Percentiles rank a stretch among this genome's conserved stretches.
These are phyloP conservation scores for Coniferiporia weirii DNA, from an alignment of 1,284 basidiomycete species.

Conservation along the genomic window DNA sequence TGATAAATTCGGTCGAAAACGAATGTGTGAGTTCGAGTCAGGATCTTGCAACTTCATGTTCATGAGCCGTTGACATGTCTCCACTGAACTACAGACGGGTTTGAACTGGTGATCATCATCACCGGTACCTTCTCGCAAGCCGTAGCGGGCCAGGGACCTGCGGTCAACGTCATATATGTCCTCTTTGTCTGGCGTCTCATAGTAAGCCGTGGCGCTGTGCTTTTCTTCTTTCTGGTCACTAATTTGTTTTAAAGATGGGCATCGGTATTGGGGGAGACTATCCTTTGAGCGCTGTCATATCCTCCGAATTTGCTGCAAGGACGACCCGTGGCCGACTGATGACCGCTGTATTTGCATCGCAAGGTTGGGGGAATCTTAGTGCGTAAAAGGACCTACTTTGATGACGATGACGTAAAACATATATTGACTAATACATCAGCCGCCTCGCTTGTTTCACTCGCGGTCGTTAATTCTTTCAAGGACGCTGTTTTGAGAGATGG, in stretches of 20 bases:
- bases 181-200: constrained; percentile 47
- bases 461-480: constrained; percentile 56
- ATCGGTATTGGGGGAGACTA: constrained; percentile 54
- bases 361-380: constrained; percentile 52
- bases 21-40: constrained; percentile 49
- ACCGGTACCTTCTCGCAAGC: constrained; percentile 45
- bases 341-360: constrained; percentile 50
- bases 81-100: constrained; percentile 44
- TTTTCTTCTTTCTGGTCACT: background rate
- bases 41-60: background rate
- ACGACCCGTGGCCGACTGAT: constrained; percentile 52
- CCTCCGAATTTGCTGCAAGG: constrained; percentile 59
- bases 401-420: background rate
- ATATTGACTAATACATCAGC: constrained; percentile 23
- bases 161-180: constrained; percentile 52
- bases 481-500: constrained; percentile 36
- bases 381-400: constrained; percentile 21
- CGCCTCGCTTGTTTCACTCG: constrained; percentile 51
- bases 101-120: constrained; percentile 55
- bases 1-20: constrained; percentile 66
- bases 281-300: constrained; percentile 45
- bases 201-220: constrained; percentile 22
- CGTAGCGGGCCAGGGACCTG: constrained; percentile 46
- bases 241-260: constrained; percentile 29
- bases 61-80: background rate